These are phyloP conservation scores for Tremella yokohamensis DNA, from an alignment of 768 basidiomycete species.

Conservation along the genomic window DNA sequence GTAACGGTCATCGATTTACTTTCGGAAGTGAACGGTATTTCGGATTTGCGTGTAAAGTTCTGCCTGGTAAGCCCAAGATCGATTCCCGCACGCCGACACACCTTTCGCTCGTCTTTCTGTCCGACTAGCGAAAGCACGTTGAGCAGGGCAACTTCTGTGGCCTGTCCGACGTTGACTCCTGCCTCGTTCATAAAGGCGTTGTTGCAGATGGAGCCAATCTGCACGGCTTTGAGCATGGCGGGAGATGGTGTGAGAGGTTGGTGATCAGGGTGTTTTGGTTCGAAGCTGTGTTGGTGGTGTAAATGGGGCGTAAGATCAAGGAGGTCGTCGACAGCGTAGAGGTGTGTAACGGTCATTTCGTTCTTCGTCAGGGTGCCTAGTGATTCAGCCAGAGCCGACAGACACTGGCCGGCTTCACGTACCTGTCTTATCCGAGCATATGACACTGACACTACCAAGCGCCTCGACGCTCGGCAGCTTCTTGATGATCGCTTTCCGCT, in stretches of 20 bases:
- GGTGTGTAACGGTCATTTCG: conserved; percentile 87
- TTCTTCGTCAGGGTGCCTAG: conserved; percentile 87
- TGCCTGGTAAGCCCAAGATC: conserved; percentile 55
- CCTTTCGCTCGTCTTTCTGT: conserved; percentile 66
- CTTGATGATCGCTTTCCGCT: conserved; percentile 93
- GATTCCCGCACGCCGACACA: conserved; percentile 61
- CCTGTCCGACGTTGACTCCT: conserved; percentile 74
- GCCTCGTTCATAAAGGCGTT: conserved; percentile 74
- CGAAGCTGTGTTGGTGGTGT: conserved; percentile 49
- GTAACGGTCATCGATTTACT: conserved; percentile 89
- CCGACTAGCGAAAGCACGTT: conserved; percentile 70
- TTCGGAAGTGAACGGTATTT: conserved; percentile 89
- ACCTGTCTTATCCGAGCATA: conserved; percentile 97
- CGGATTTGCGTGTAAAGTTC: conserved; percentile 55
- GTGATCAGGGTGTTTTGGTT: conserved; percentile 35
- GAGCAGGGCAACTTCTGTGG: conserved; percentile 87
- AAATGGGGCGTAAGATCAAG: conserved; percentile 62
- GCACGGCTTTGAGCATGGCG: conserved; percentile 69
- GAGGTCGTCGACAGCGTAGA: conserved; percentile 81
- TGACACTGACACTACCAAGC: conserved; percentile 90
- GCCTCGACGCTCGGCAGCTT: conserved; percentile 93
- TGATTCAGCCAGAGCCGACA: background rate
- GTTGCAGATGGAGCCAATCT: conserved; percentile 85
- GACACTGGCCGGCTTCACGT: conserved; percentile 21
- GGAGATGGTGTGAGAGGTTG: conserved; percentile 55